Evolutionary conservation across 1,139 yeast species (phyloP), one percentile per base, ranked within the genome.

Genomic region (Pichia sp.): DNA sequence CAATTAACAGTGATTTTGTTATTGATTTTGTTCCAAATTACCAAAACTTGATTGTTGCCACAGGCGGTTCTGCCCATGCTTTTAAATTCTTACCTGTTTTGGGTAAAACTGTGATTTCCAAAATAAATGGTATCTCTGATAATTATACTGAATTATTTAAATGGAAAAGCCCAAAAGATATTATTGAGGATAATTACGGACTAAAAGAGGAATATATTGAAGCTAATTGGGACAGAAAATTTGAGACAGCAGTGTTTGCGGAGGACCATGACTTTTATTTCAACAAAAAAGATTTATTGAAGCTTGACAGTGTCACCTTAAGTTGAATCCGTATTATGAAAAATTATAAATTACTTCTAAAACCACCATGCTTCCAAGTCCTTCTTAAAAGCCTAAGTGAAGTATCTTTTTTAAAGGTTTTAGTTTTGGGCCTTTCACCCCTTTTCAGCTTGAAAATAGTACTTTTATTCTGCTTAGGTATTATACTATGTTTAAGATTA

Each of bases 71-170:
- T 16, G 45, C 42, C 60, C 73, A 68, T 56, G 72, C 65, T 2
- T 72, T 71, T 62, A 72, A 72, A 55, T 70, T 71, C 52, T 60
- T 66, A 44, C 71, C 70, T 5, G 72, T 69, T 3, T 57, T 70
- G 23, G 75, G 75, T 7, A 66, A 66, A 53, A 69, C 58, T 38
- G 67, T 70, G 16, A 63, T 63, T 26, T 68, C 69, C 41, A 56
- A 56, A 13, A 53, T 70, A 29, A 54, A 60, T 40, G 68, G 65
- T 10, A 53, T 53, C 7, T 54, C 59, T 2, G 60, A 61, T 47
- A 61, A 57, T 15, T 64, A 66, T 47, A 61, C 64, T 2, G 54
- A 60, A 13, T 55, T 60, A 1, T 72, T 72, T 64, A 62, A 59
- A 52, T 72, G 75, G 74, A 70, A 70, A 60, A 54, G 61, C 46